phyloP scores from a whole-genome alignment of 306 rosid genomes.

The Malus sylvestris region DNA sequence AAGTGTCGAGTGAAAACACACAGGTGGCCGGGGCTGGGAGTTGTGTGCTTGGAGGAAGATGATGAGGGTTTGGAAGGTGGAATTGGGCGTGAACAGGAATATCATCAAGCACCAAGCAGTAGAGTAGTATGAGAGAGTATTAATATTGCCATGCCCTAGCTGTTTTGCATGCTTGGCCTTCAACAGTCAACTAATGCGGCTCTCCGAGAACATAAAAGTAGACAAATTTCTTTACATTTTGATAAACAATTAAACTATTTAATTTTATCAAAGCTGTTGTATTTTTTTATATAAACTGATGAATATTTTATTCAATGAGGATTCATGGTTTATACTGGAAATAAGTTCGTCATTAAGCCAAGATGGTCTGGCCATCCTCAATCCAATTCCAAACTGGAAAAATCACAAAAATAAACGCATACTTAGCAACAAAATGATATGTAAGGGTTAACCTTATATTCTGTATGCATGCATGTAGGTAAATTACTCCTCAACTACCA shows the following conservation, averaged over 20 bases:
- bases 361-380: no score
- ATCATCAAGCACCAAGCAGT: background rate
- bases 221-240: background rate
- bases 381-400: no score
- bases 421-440: no score
- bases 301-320: no score
- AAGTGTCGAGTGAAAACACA: background rate
- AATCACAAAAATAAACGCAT: no score
- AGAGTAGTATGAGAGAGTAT: background rate
- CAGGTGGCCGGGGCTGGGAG: background rate
- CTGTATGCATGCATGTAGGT: no score
- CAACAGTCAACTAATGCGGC: background rate
- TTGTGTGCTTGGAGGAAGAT: background rate
- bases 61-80: background rate
- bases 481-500: no score
- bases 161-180: background rate
- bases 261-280: slow-evolving; percentile 14
- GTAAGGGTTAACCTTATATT: no score
- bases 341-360: no score
- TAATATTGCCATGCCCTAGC: background rate
- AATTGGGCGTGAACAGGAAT: background rate
- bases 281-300: background rate
- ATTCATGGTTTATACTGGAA: no score
- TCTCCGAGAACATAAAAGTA: background rate
- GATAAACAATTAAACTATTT: background rate